These are phyloP conservation scores for Thielaviopsis ethacetica DNA, from an alignment of 2,329 filamentous ascomycete species.

Conservation along the genomic window DNA sequence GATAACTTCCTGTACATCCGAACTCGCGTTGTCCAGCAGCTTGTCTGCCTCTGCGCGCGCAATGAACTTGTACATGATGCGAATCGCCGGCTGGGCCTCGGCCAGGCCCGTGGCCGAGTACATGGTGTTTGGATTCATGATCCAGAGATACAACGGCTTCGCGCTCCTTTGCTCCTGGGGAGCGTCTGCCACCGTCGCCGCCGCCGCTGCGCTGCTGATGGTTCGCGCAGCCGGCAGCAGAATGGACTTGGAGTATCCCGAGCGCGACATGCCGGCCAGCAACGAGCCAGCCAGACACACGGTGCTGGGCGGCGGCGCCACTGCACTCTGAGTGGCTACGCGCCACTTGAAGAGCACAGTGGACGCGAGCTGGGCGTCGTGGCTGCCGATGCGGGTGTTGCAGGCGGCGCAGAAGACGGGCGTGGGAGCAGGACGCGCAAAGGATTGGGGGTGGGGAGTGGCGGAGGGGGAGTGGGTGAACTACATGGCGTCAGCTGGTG, in stretches of 20 bases:
- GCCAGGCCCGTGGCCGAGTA: constrained; percentile 28
- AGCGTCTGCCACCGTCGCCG: too few relatives aligned
- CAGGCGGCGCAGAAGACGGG: constrained; percentile 30
- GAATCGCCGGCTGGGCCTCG: constrained; percentile 27
- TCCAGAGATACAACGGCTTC: constrained; percentile 32
- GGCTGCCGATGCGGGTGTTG: constrained; percentile 29
- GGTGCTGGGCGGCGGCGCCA: constrained; percentile 22
- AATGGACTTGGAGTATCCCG: constrained; percentile 40
- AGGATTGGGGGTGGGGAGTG: neutral
- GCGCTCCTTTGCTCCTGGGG: neutral
- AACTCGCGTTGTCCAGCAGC: constrained; percentile 33
- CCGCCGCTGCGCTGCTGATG: constrained; percentile 1
- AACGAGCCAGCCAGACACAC: constrained; percentile 39
- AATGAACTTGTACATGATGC: constrained; percentile 35
- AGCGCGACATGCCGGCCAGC: constrained; percentile 35
- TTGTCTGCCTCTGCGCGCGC: constrained; percentile 27
- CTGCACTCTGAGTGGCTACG: constrained; percentile 20
- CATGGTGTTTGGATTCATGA: constrained; percentile 37
- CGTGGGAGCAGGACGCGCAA: constrained; percentile 1
- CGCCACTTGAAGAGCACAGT: constrained; percentile 42
- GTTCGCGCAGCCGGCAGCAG: constrained; percentile 22
- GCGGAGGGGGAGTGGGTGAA: neutral
- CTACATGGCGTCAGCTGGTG: neutral
- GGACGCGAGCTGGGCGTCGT: constrained; percentile 27
- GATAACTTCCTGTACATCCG: constrained; percentile 41